phyloP scores from a whole-genome alignment of 2,329 filamentous ascomycete species.

The Phialophora chinensis region DNA sequence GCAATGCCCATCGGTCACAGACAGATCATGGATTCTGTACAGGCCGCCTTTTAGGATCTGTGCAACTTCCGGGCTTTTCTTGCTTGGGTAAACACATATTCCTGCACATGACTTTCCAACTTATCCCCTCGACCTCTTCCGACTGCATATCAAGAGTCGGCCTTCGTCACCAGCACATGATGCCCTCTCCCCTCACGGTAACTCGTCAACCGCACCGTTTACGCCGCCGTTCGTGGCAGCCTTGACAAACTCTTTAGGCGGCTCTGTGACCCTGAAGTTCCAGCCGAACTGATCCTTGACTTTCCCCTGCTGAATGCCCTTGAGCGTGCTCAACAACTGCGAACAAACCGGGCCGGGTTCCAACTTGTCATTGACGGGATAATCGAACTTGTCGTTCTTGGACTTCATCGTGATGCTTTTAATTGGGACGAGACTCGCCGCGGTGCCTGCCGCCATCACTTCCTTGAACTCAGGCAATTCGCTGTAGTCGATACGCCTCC shows the following conservation, averaged over 20 bases:
- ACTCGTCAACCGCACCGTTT: constrained; percentile 33
- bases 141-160: not conserved
- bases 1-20: not conserved
- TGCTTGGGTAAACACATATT: constrained; percentile 15
- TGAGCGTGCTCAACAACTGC: constrained; percentile 75
- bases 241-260: constrained; percentile 34
- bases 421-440: constrained; percentile 88
- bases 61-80: constrained; percentile 6
- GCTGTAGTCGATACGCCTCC: constrained; percentile 66
- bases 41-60: not conserved
- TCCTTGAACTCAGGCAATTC: constrained; percentile 71
- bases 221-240: constrained; percentile 21
- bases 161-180: not conserved
- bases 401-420: constrained; percentile 80
- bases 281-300: constrained; percentile 78
- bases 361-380: constrained; percentile 52
- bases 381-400: constrained; percentile 61
- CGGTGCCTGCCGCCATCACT: constrained; percentile 90
- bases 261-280: constrained; percentile 55
- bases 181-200: constrained; percentile 22
- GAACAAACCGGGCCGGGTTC: constrained; percentile 76
- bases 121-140: not conserved
- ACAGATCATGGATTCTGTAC: not conserved
- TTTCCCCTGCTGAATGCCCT: constrained; percentile 85
- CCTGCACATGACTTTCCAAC: not conserved